These are phyloP conservation scores for Saprolegnia diclina DNA, from an alignment of 352 stramenopile genomes.

Conservation along the genomic window DNA sequence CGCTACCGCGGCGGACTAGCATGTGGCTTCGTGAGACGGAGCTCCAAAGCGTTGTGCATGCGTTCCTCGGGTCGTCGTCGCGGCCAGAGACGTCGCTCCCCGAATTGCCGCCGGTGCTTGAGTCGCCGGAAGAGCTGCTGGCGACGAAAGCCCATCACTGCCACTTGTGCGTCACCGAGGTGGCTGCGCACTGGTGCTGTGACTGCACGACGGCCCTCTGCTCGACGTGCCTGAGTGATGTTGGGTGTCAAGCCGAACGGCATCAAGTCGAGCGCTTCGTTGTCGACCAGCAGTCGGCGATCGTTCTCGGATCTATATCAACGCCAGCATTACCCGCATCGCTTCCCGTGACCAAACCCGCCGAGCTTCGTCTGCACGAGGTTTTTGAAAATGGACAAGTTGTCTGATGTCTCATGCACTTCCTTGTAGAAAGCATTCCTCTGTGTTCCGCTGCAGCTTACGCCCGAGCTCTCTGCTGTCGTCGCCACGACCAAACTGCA, in stretches of 20 bases:
- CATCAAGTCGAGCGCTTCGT: constrained; percentile 12
- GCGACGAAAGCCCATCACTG: constrained; percentile 1
- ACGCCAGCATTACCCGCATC: not conserved
- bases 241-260: not conserved
- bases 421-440: not conserved
- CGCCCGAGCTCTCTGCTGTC: not conserved
- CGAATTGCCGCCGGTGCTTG: not conserved
- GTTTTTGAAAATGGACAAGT: not conserved
- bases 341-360: not conserved
- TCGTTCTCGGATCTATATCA: not conserved
- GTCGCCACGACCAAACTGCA: not conserved
- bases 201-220: constrained; percentile 12
- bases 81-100: not conserved
- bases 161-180: not conserved
- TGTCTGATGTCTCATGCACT: too few species aligned
- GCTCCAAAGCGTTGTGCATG: constrained; percentile 1
- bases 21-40: not conserved
- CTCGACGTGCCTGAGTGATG: not conserved
- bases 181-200: constrained; percentile 3
- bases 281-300: not conserved
- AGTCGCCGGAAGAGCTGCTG: not conserved
- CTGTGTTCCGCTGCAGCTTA: not conserved
- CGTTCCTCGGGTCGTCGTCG: not conserved
- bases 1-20: not conserved
- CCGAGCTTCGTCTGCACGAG: not conserved